Evolutionary conservation across 2,329 filamentous ascomycete genomes (phyloP), one percentile per base, ranked within the genome.

Genomic region (Aspergillus fumigatus): DNA sequence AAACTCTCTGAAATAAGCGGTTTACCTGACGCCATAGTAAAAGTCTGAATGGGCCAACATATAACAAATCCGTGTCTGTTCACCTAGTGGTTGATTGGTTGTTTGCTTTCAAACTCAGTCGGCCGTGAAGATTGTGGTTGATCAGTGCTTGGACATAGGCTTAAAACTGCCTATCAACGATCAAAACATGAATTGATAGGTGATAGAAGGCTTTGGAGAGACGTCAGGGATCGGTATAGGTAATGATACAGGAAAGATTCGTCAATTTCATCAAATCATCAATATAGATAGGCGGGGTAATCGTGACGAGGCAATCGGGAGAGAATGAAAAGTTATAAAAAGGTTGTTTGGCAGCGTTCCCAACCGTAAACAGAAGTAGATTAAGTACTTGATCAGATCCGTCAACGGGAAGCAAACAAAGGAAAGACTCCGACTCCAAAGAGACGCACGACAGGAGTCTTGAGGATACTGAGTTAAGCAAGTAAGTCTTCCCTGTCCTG

Each of bases 231-330:
- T 58, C 55, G 56, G 57, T 53, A 58, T 60, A 67, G 57, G 59
- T 62, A 70, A 55, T 67, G 68, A 63, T 66, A 70, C 59, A 67
- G 66, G 66, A 66, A 60, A 71, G 66, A 73, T 69, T 73, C 71
- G 70, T 75, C 66, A 70, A 62, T 66, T 64, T 75, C 73, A 67
- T 75, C 70, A 75, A 72, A 65, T 74, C 72, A 69, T 75, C 64
- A 72, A 67, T 58, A 57, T 54, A 65, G 54, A 52, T 57, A 53
- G 59, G 58, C 61, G 57, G 58, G 61, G 63, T 51, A 59, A 61
- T 43, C 56, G 52, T 45, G 54, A 59, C 50, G 54, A 54, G 48
- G 55, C 48, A 63, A 56, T 58, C 55, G 50, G 45, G 53, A 25
- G 57, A 58, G 51, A 53, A 57, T 35, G 48, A 43, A 43, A 48